Conservation (phyloP, 345 rosid genomes). For the Salix koriyanagi region DNA sequence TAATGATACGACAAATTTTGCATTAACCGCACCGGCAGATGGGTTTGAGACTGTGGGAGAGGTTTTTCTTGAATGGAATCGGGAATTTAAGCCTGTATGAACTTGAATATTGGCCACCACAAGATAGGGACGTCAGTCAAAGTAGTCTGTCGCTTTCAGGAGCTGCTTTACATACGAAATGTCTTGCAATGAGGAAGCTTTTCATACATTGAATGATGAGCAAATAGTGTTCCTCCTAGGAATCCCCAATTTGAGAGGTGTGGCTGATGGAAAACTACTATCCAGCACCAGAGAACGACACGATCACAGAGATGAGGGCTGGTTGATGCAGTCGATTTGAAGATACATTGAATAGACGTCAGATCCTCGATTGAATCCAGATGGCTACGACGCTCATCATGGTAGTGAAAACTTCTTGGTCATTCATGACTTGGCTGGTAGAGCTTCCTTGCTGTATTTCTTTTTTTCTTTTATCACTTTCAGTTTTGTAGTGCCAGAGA, state of each 20-base stretch:
- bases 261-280: constrained; percentile 88
- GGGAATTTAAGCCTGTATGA: constrained; percentile 53
- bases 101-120: constrained; percentile 93
- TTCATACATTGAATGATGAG: constrained; percentile 84
- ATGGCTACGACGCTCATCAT: background rate
- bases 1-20: constrained; percentile 62
- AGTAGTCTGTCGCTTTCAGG: constrained; percentile 73
- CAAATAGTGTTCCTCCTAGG: constrained; percentile 74
- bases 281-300: constrained; percentile 90
- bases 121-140: constrained; percentile 79
- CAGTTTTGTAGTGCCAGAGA: too few relatives aligned
- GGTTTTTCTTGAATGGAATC: constrained; percentile 69
- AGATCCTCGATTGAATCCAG: constrained; percentile 42
- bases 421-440: background rate
- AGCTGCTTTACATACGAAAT: constrained; percentile 60
- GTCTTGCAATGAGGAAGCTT: constrained; percentile 65
- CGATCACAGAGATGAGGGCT: constrained; percentile 85
- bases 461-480: too few relatives aligned
- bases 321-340: constrained; percentile 85
- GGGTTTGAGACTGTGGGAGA: constrained; percentile 90
- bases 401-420: background rate
- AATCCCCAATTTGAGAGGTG: constrained; percentile 62
- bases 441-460: background rate
- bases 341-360: constrained; percentile 56
- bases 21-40: constrained; percentile 79